A percentile compares a stretch with the other conserved stretches of the same genome.
Conservation (phyloP, 345 rosid genomes). For the Eucalyptus tenuipes region DNA sequence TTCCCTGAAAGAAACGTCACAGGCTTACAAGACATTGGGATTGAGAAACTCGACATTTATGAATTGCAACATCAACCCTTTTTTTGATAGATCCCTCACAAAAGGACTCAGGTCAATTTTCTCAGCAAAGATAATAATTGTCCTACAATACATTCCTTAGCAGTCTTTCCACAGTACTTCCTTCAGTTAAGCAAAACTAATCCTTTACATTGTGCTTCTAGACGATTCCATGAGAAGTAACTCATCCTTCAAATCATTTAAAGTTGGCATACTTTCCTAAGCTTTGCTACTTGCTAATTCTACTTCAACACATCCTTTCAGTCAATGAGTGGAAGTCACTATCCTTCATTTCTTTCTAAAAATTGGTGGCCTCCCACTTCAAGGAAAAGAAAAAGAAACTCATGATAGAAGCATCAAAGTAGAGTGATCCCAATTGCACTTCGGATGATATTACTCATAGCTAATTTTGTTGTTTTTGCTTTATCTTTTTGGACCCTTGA, state of each 20-base stretch:
- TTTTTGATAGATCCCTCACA: neutral
- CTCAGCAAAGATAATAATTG: neutral
- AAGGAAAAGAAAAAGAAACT: neutral
- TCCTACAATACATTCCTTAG: neutral
- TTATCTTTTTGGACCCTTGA: slow-evolving; percentile 31
- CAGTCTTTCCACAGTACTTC: neutral
- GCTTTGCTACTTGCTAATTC: neutral
- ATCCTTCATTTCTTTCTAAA: neutral
- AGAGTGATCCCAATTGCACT: neutral
- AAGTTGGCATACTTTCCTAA: neutral
- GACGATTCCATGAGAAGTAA: neutral
- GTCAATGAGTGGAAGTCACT: neutral
- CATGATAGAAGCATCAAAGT: neutral
- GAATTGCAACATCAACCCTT: neutral
- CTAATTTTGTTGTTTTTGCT: slow-evolving; percentile 7
- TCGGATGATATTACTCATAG: neutral
- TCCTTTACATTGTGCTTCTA: neutral
- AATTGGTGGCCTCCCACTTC: neutral
- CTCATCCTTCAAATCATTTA: neutral
- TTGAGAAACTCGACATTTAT: neutral
- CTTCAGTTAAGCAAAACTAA: neutral
- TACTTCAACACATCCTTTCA: neutral
- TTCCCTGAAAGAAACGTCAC: too few species aligned
- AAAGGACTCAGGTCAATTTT: neutral
- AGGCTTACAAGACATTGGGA: too few species aligned